Evolutionary conservation across 139 green algal species (phyloP).

Genomic region (Astrephomene gubernaculifera): DNA sequence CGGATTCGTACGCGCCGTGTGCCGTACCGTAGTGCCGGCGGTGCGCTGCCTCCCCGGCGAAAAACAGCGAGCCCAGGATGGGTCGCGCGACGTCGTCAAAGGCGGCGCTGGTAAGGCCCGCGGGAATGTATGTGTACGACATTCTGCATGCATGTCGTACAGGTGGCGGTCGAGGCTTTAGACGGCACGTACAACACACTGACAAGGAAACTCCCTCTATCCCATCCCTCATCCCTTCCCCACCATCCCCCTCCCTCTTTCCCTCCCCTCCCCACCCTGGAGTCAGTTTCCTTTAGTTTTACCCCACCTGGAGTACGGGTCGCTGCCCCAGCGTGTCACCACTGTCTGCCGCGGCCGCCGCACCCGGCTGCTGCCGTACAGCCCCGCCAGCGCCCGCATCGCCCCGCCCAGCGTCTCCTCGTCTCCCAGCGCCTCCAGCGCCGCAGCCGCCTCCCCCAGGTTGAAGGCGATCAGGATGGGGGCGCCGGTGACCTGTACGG

Average conservation of each 20-base stretch:
- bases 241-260: too few relatives aligned
- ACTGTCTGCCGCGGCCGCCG: conserved; percentile 11
- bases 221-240: too few relatives aligned
- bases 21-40: conserved; percentile 41
- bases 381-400: conserved; percentile 36
- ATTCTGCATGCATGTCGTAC: conserved; percentile 23
- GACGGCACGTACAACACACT: too few relatives aligned
- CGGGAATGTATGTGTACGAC: conserved; percentile 51
- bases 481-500: conserved; percentile 28
- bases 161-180: too few relatives aligned
- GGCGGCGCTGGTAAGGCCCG: conserved; percentile 23
- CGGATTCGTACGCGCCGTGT: conserved; percentile 44
- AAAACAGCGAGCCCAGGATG: conserved; percentile 68
- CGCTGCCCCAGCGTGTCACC: conserved; percentile 45
- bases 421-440: conserved; percentile 57
- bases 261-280: too few relatives aligned
- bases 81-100: conserved; percentile 58
- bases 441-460: conserved; percentile 49
- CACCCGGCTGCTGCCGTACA: conserved; percentile 44
- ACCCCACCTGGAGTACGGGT: conserved; percentile 27
- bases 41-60: conserved; percentile 83
- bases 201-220: too few relatives aligned
- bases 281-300: too few relatives aligned
- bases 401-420: conserved; percentile 31
- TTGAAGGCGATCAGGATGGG: conserved; percentile 68